These are phyloP conservation scores for Candida cerambycidarum DNA, from an alignment of 805 yeast species.

Conservation along the genomic window DNA sequence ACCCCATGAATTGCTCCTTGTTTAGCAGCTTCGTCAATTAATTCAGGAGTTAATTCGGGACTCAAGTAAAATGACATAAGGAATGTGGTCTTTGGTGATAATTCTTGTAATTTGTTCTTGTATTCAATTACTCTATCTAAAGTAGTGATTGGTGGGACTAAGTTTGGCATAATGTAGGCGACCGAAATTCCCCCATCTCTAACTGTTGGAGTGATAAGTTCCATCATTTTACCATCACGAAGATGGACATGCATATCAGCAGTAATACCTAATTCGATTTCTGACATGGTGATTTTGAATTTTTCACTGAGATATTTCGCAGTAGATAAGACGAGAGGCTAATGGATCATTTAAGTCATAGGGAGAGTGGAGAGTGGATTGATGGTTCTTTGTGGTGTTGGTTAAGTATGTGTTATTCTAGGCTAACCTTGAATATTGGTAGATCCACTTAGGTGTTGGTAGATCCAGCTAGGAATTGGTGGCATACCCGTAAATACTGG, in stretches of 20 bases:
- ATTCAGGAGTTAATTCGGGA: constrained; percentile 78
- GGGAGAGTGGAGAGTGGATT: too few species aligned
- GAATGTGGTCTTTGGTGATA: constrained; percentile 83
- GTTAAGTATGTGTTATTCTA: too few species aligned
- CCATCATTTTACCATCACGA: constrained; percentile 93
- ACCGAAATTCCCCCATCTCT: constrained; percentile 87
- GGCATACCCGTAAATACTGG: neutral
- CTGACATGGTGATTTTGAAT: constrained; percentile 3
- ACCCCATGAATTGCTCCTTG: constrained; percentile 76
- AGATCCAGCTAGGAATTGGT: too few species aligned
- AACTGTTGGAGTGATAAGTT: constrained; percentile 85
- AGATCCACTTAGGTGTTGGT: too few species aligned
- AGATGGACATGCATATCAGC: constrained; percentile 97
- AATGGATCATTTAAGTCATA: too few species aligned
- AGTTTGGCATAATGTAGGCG: constrained; percentile 94
- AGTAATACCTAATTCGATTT: constrained; percentile 62
- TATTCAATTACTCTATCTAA: constrained; percentile 70
- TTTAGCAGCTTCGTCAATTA: constrained; percentile 75
- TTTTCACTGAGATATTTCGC: neutral
- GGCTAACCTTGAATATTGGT: too few species aligned
- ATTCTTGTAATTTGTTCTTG: constrained; percentile 56
- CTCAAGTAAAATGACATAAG: constrained; percentile 88
- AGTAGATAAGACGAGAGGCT: neutral
- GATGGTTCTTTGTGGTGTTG: too few species aligned
- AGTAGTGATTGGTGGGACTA: constrained; percentile 88